Evolutionary conservation across 805 yeast species (phyloP).

Genomic region (Yamadazyma insecticola): DNA sequence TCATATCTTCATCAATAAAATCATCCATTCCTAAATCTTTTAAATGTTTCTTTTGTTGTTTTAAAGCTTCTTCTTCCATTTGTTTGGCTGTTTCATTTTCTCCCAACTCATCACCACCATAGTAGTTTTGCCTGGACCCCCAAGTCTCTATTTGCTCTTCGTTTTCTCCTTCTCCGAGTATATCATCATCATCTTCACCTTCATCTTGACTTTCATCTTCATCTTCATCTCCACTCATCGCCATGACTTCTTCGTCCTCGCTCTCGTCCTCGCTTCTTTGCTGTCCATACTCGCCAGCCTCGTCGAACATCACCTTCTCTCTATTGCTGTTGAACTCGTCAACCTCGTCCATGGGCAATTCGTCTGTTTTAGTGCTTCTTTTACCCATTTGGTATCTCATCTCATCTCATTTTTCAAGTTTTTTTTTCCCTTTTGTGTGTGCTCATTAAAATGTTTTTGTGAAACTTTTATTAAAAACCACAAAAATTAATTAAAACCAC

Average conservation of each 20-base stretch:
- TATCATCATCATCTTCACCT: constrained; percentile 30
- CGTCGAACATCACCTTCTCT: constrained; percentile 53
- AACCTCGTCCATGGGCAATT: constrained; percentile 50
- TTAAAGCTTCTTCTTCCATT: constrained; percentile 82
- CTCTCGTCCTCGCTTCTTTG: constrained; percentile 17
- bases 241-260: constrained; percentile 47
- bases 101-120: constrained; percentile 61
- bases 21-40: constrained; percentile 67
- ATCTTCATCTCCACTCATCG: constrained; percentile 23
- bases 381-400: constrained; percentile 17
- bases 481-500: no score
- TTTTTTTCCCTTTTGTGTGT: no score
- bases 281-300: constrained; percentile 45
- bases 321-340: constrained; percentile 61
- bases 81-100: constrained; percentile 75
- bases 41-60: constrained; percentile 71
- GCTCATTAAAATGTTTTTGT: no score
- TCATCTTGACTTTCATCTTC: constrained; percentile 38
- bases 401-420: no score
- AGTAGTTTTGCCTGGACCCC: constrained; percentile 46
- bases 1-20: constrained; percentile 63
- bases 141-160: constrained; percentile 31
- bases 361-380: constrained; percentile 10
- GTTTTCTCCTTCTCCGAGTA: constrained; percentile 22
- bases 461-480: no score